A percentile compares a stretch with the other conserved stretches of the same genome.
These are phyloP conservation scores for Pseudonitzschia delicatissima DNA, from an alignment of 108 stramenopile species.

Conservation along the genomic window DNA sequence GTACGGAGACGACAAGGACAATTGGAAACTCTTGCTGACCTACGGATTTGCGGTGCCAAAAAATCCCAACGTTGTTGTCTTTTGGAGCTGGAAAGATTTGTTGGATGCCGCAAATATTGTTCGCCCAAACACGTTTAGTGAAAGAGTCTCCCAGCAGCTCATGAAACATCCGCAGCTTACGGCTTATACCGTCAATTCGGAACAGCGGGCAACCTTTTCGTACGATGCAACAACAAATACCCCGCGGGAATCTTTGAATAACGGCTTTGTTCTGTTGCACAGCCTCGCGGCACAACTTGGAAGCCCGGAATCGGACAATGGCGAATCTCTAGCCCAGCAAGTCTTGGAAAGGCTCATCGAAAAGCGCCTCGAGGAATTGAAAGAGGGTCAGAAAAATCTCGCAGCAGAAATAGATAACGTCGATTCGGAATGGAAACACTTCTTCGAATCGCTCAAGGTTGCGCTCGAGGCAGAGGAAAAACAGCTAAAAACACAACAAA, in stretches of 20 bases:
- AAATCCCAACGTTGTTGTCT: constrained; percentile 20
- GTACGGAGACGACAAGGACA: constrained; percentile 33
- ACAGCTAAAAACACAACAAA: not conserved
- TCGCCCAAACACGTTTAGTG: constrained; percentile 30
- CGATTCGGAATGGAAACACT: not conserved
- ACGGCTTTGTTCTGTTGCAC: constrained; percentile 19
- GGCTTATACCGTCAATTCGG: not conserved
- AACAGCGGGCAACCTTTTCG: constrained; percentile 31
- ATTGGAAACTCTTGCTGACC: constrained; percentile 28
- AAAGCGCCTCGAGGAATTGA: constrained; percentile 12
- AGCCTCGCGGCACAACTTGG: constrained; percentile 24
- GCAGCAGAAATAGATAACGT: not conserved
- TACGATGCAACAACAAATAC: constrained; percentile 4
- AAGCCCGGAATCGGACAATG: constrained; percentile 10
- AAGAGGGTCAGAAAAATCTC: not conserved
- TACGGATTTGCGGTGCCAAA: constrained; percentile 27
- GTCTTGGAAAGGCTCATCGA: constrained; percentile 11
- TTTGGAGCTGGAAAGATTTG: constrained; percentile 34
- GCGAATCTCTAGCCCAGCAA: not conserved
- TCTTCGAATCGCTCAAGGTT: not conserved
- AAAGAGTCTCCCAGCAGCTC: constrained; percentile 8
- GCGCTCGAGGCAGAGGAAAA: constrained; percentile 3
- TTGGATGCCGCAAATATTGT: constrained; percentile 28
- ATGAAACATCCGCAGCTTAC: constrained; percentile 20
- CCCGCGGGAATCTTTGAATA: constrained; percentile 25